phyloP scores from a whole-genome alignment of 352 stramenopile genomes.

The Pythium periplocum region DNA sequence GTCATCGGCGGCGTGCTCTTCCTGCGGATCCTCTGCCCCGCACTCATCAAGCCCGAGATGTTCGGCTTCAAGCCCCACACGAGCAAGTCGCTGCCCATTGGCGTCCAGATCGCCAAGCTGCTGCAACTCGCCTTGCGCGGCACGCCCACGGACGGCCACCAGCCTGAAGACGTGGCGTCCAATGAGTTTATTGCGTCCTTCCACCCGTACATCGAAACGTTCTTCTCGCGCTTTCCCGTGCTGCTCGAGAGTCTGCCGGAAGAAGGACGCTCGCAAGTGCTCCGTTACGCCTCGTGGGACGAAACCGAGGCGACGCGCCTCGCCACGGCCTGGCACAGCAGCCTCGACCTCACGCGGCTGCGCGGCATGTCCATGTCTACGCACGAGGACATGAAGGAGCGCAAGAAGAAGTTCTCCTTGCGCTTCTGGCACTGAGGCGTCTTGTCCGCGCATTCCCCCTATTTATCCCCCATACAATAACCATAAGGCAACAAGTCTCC shows the following conservation, averaged over 20 bases:
- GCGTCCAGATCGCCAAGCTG: constrained; percentile 78
- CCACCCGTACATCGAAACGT: constrained; percentile 55
- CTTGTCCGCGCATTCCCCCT: no score
- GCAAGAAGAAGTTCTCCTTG: constrained; percentile 68
- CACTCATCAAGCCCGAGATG: constrained; percentile 78
- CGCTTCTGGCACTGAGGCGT: constrained; percentile 42
- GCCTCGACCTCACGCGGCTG: constrained; percentile 32
- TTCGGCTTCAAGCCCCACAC: constrained; percentile 68
- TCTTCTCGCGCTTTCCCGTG: constrained; percentile 58
- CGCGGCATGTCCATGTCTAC: constrained; percentile 54
- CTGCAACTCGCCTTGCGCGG: constrained; percentile 71
- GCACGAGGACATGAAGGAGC: constrained; percentile 37
- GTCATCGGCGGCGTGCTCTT: constrained; percentile 75
- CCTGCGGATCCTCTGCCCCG: constrained; percentile 67
- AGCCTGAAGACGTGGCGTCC: constrained; percentile 33
- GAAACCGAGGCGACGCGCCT: constrained; percentile 9
- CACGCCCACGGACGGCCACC: constrained; percentile 39
- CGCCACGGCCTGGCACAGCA: constrained; percentile 2
- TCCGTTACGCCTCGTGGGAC: constrained; percentile 16
- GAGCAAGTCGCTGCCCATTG: constrained; percentile 35
- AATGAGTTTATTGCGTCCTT: constrained; percentile 66
- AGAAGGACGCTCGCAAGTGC: constrained; percentile 5
- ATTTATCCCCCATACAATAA: no score
- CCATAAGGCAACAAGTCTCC: no score
- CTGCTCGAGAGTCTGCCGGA: constrained; percentile 18